phyloP scores from a whole-genome alignment of 306 rosid genomes.

The Urtica urens region DNA sequence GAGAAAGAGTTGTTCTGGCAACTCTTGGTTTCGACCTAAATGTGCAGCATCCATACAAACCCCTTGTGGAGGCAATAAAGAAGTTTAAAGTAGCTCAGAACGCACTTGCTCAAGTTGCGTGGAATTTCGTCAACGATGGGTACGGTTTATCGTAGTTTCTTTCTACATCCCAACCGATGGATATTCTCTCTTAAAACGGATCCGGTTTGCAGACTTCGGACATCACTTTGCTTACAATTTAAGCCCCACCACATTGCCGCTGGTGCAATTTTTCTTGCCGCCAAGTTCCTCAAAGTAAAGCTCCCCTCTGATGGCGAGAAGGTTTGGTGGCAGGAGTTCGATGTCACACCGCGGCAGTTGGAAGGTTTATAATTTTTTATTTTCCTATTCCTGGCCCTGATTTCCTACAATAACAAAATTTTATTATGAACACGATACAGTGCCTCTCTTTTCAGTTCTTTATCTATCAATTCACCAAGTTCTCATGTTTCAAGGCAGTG shows the following conservation, averaged over 20 bases:
- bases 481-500: too few species aligned
- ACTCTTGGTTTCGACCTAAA: slow-evolving; percentile 93
- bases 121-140: slow-evolving; percentile 99
- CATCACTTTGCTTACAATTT: slow-evolving; percentile 98
- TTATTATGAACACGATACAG: too few species aligned
- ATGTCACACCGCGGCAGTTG: slow-evolving; percentile 98
- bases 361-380: too few species aligned
- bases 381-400: too few species aligned
- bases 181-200: slow-evolving; percentile 49
- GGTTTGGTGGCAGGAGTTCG: slow-evolving; percentile 99
- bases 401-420: too few species aligned
- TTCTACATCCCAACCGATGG: slow-evolving; percentile 29
- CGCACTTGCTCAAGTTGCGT: slow-evolving; percentile 98
- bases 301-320: slow-evolving; percentile 99
- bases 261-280: slow-evolving; percentile 99
- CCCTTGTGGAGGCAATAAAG: slow-evolving; percentile 97
- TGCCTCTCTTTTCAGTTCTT: too few species aligned
- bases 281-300: slow-evolving; percentile 94
- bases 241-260: slow-evolving; percentile 98
- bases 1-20: slow-evolving; percentile 94
- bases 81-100: slow-evolving; percentile 96
- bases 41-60: slow-evolving; percentile 94
- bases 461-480: too few species aligned
- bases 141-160: slow-evolving; percentile 37
- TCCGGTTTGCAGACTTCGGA: slow-evolving; percentile 85